These are phyloP conservation scores for Kazachstania taianensis DNA, from an alignment of 805 yeast species.

Conservation along the genomic window DNA sequence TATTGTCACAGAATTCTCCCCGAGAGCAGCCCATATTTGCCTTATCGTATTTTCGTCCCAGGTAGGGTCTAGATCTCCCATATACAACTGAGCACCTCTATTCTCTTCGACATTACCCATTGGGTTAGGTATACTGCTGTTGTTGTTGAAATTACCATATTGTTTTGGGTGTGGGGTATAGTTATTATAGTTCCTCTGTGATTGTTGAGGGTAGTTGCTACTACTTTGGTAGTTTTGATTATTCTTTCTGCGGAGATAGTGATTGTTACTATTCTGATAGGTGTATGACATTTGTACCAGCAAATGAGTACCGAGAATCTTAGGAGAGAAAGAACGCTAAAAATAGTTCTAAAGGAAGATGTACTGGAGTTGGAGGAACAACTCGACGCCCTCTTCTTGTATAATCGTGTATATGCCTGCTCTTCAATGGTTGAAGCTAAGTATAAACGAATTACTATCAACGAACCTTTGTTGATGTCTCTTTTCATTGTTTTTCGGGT, in stretches of 20 bases:
- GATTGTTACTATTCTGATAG: slow-evolving; percentile 1
- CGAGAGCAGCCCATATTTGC: slow-evolving; percentile 59
- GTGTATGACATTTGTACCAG: slow-evolving; percentile 14
- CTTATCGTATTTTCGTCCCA: slow-evolving; percentile 68
- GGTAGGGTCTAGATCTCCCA: slow-evolving; percentile 83
- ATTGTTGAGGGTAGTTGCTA: neutral
- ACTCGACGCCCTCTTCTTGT: too few species aligned
- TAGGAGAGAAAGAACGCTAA: too few species aligned
- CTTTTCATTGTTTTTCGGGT: too few species aligned
- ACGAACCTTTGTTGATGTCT: too few species aligned
- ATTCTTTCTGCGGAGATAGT: neutral
- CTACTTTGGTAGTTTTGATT: neutral
- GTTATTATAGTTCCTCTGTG: neutral
- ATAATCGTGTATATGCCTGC: too few species aligned
- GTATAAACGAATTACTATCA: too few species aligned
- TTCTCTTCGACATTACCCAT: neutral
- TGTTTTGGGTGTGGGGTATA: neutral
- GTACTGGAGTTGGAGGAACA: too few species aligned
- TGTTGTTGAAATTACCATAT: neutral
- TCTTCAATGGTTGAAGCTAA: too few species aligned
- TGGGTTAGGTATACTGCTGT: too few species aligned
- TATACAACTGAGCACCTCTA: slow-evolving; percentile 42
- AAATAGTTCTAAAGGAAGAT: too few species aligned
- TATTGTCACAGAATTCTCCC: slow-evolving; percentile 50
- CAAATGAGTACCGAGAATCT: too few species aligned